These are phyloP conservation scores for Aspergillus pseudoterreus DNA, from an alignment of 2,329 filamentous ascomycete genomes.

Conservation along the genomic window DNA sequence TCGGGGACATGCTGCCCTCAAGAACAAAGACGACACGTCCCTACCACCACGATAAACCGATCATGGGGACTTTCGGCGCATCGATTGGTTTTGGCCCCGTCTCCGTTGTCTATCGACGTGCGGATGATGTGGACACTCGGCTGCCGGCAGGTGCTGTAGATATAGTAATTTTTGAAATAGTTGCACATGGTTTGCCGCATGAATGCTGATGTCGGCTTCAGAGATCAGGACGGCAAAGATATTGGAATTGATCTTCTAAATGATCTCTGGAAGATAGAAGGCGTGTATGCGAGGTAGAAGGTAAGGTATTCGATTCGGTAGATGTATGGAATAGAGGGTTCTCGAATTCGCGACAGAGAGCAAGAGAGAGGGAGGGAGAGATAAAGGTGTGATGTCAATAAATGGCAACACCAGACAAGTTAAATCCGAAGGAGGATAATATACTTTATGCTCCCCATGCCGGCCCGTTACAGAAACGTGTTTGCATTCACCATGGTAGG, in stretches of 20 bases:
- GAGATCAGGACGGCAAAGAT: too few relatives aligned
- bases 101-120: conserved; percentile 52
- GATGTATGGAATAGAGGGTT: too few relatives aligned
- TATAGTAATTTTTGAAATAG: conserved; percentile 73
- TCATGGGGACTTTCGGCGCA: conserved; percentile 67
- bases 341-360: neutral
- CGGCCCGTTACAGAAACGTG: conserved; percentile 15
- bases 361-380: neutral
- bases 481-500: conserved; percentile 15
- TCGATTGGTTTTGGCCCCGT: conserved; percentile 58
- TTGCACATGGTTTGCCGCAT: conserved; percentile 46
- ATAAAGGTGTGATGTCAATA: neutral
- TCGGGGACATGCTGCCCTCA: conserved; percentile 14
- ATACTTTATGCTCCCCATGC: conserved; percentile 9
- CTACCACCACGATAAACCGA: conserved; percentile 67
- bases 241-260: too few relatives aligned
- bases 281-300: too few relatives aligned
- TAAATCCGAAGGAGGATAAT: neutral
- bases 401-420: neutral
- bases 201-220: neutral
- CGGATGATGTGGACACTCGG: conserved; percentile 68
- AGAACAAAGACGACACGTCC: conserved; percentile 56
- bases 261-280: too few relatives aligned
- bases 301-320: too few relatives aligned
- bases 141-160: conserved; percentile 68